phyloP scores from a whole-genome alignment of 768 basidiomycete species.

The Cystobasidiopsis lactophilus region DNA sequence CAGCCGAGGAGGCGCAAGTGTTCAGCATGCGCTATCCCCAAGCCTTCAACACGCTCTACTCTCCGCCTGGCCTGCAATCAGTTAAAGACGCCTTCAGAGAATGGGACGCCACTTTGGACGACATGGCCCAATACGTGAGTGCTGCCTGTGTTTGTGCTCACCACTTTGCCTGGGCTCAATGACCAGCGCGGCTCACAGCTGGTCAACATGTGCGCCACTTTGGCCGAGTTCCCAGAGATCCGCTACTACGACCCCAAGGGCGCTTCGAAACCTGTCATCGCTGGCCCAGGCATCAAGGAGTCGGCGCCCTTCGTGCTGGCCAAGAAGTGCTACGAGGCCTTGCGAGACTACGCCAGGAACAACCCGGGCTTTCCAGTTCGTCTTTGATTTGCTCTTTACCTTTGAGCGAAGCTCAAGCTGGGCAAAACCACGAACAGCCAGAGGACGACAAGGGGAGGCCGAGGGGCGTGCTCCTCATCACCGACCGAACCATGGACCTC shows the following conservation, averaged over 20 bases:
- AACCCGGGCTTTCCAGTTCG: slow-evolving; percentile 76
- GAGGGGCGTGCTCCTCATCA: slow-evolving; percentile 63
- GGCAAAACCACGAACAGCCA: slow-evolving; percentile 8
- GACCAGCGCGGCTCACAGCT: slow-evolving; percentile 31
- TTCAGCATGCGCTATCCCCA: slow-evolving; percentile 60
- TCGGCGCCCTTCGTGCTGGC: slow-evolving; percentile 64
- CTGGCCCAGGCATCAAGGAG: slow-evolving; percentile 35
- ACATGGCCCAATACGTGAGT: slow-evolving; percentile 29
- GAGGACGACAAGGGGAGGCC: slow-evolving; percentile 34
- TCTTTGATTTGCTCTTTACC: no score
- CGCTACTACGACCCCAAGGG: slow-evolving; percentile 66
- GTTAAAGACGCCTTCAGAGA: slow-evolving; percentile 44
- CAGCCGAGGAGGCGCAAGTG: slow-evolving; percentile 68
- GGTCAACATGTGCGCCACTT: slow-evolving; percentile 62
- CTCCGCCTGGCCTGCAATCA: slow-evolving; percentile 44
- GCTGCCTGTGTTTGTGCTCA: not conserved
- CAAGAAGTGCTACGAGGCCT: slow-evolving; percentile 52
- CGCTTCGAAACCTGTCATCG: slow-evolving; percentile 52
- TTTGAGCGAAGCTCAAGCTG: not conserved
- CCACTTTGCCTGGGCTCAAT: not conserved
- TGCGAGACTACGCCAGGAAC: slow-evolving; percentile 67
- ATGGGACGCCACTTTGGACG: slow-evolving; percentile 69
- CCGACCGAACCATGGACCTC: slow-evolving; percentile 90
- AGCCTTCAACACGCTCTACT: slow-evolving; percentile 71
- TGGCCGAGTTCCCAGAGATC: slow-evolving; percentile 80